Evolutionary conservation across 208 protist genomes (phyloP), one percentile per base, ranked within the genome.

Genomic region (Wallacemonas sp.): DNA sequence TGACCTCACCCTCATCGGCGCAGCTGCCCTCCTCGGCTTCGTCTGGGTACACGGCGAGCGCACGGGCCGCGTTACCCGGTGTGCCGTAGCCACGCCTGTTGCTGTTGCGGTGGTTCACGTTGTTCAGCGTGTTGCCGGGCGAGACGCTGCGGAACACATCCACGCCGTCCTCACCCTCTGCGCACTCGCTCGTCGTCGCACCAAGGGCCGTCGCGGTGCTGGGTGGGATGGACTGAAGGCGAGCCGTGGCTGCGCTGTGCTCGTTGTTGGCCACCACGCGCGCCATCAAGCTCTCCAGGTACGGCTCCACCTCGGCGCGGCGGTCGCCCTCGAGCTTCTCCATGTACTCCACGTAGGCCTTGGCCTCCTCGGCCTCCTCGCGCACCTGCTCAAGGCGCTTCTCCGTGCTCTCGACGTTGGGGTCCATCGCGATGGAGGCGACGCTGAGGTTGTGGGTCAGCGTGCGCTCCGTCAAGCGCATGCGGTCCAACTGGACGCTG

Each of bases 281-380:
- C 11, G 72, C 70, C 16, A 90, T 72, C 6, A 92, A 74, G 9
- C 77, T 60, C 30, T 84, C 72, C 65, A 94, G 72, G 33, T 87
- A 75, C 36, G 83, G 85, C 65, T 92, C 83, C 36, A 92, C 83
- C 67, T 92, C 88, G 5, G 58, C 69, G 43, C 82, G 74, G 23
- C 85, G 80, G 48, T 91, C 85, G 24, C 39, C 64, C 61, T 90
- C 83, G 55, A 94, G 81, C 52, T 74, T 66, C 21, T 61, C 27
- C 19, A 92, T 52, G 71, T 89, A 90, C 43, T 78, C 52, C 39
- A 92, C 61, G 58, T 92, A 92, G 21, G 83, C 70, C 67, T 73
- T 32, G 33, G 85, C 81, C 74, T 92, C 88, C 27, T 90, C 78
- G 65, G 91, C 74, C 63, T 88, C 75, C 11, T 47, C 67, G 5